Base-by-base conservation (phyloP, 805 yeast genomes). In the Hanseniaspora hatyaiensis region DNA sequence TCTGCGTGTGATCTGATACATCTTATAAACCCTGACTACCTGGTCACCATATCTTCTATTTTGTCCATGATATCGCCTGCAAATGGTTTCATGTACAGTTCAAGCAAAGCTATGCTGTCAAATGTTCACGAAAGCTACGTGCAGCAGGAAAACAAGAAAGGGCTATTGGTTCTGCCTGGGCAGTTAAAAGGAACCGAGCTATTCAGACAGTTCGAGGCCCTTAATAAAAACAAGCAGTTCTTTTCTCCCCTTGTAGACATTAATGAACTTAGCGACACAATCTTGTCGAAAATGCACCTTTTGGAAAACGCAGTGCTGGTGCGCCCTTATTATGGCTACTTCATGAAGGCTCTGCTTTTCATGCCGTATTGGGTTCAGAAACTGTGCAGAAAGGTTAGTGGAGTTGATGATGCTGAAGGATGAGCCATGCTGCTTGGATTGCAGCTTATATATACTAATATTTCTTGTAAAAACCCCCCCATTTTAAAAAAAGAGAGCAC, bases 171-270 rank as follows among this genome's bases (percentile, higher is more conserved):
- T 3, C 53, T 64, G 3, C 68, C 73, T 0, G 75, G 75, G 2
- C 75, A 71, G 51, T 53, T 71, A 13, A 34, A 38, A 30, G 60
- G 60, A 40, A 65, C 70, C 1, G 56, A 52, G 2, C 64, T 71
- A 69, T 71, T 71, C 51, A 52, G 52, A 6, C 72, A 69, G 40
- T 66, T 70, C 2, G 53, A 52, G 6, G 65, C 69, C 1, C 57
- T 65, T 3, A 19, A 20, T 4, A 29, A 15, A 6, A 19, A 29
- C 13, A 36, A 29, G 12, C 26, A 36, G n/a, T 69, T 68, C 46
- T 54, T 70, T 37, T 74, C 74, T 0, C 75, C 75, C 0, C 37
- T 70, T 8, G 66, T 70, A 1, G 57, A 61, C 41, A 64, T 59
- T 40, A 32, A 38, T 4, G 42, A 49, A 4, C 53, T 71, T 31